These are phyloP conservation scores for Tricholoma sp. DNA, from an alignment of 768 basidiomycete species.

Conservation along the genomic window DNA sequence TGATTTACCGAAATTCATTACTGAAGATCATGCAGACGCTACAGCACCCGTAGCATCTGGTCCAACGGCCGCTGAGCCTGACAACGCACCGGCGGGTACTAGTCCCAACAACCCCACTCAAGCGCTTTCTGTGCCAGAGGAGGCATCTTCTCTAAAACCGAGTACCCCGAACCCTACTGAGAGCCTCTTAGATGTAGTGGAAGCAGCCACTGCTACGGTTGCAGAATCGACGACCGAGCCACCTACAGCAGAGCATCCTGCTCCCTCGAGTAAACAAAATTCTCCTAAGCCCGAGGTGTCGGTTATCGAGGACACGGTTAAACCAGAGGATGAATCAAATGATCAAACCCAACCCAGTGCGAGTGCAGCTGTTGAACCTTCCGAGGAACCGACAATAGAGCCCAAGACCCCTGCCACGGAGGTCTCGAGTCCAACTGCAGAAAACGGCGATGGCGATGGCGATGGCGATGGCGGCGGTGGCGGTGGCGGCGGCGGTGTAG, in stretches of 20 bases:
- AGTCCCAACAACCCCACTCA: not conserved
- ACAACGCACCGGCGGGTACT: not conserved
- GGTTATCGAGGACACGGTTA: not conserved
- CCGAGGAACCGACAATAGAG: not conserved
- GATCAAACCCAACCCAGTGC: not conserved
- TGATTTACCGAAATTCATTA: not conserved
- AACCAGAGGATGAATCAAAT: not conserved
- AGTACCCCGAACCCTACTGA: not conserved
- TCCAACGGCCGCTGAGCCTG: not conserved
- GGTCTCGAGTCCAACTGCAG: slow-evolving; percentile 7
- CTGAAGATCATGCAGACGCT: not conserved
- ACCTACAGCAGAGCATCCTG: not conserved
- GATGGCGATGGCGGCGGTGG: slow-evolving; percentile 6
- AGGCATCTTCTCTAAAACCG: not conserved
- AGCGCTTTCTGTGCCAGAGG: not conserved
- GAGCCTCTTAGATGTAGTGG: not conserved
- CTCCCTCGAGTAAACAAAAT: not conserved
- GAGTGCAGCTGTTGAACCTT: not conserved
- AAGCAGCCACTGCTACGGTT: not conserved
- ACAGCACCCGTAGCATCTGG: not conserved
- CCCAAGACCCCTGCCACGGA: slow-evolving; percentile 7
- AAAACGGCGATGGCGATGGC: slow-evolving; percentile 9
- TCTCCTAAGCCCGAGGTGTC: not conserved
- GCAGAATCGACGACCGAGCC: not conserved
- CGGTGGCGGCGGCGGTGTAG: slow-evolving; percentile 7